Evolutionary conservation across 352 stramenopile species (phyloP).

Genomic region (Pythium phragmitis): DNA sequence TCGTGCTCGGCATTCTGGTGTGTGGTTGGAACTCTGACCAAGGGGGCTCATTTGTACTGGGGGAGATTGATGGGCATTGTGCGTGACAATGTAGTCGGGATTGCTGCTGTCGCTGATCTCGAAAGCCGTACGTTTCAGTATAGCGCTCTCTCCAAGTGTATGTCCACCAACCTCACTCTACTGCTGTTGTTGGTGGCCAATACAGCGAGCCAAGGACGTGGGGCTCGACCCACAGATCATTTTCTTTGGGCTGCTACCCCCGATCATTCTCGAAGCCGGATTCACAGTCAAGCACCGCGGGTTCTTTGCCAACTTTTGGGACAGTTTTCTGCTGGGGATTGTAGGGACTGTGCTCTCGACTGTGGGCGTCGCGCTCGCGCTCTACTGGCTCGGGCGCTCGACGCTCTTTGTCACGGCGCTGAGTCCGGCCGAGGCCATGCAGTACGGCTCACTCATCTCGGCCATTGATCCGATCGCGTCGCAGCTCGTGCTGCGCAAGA

Average conservation of each 20-base stretch:
- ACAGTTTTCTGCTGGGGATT: conserved; percentile 46
- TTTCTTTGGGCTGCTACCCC: conserved; percentile 58
- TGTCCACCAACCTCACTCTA: no score
- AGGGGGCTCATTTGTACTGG: not conserved
- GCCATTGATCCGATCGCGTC: conserved; percentile 93
- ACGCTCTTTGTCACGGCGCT: conserved; percentile 15
- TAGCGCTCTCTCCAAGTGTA: not conserved
- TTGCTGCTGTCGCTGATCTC: conserved; percentile 20
- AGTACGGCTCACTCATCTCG: conserved; percentile 91
- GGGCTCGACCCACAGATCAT: conserved; percentile 50
- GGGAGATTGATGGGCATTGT: not conserved
- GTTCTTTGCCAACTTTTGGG: conserved; percentile 49
- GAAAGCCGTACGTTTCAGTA: conserved; percentile 21
- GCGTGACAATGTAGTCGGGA: not conserved
- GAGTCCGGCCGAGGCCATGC: conserved; percentile 56
- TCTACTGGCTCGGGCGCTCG: conserved; percentile 44
- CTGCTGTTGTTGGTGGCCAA: not conserved
- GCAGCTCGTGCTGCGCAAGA: conserved; percentile 87
- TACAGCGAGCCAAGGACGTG: conserved; percentile 29
- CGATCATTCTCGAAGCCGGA: conserved; percentile 65
- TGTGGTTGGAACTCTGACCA: not conserved
- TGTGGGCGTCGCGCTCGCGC: conserved; percentile 33
- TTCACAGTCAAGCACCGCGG: conserved; percentile 60
- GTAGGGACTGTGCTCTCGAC: conserved; percentile 49
- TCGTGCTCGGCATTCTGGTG: conserved; percentile 49